Conservation (phyloP, 2,329 filamentous ascomycete species). For the Neofusicoccum sp. region DNA sequence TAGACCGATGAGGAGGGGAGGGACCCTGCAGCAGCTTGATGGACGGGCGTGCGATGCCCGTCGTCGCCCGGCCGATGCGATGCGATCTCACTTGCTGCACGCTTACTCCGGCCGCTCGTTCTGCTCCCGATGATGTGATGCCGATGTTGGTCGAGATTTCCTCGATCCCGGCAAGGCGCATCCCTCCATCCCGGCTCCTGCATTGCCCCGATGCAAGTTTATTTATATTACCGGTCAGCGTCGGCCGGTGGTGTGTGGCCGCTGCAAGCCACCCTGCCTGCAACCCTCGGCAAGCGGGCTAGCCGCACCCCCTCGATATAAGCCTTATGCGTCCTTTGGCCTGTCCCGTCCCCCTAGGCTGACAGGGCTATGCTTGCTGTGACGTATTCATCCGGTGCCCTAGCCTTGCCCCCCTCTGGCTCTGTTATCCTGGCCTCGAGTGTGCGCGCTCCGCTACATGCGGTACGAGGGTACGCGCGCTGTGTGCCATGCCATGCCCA, state of each 20-base stretch:
- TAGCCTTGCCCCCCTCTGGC: too few relatives aligned
- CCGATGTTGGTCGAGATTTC: neutral
- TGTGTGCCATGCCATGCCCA: too few relatives aligned
- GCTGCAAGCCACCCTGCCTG: neutral
- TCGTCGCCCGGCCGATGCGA: too few relatives aligned
- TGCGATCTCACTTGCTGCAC: neutral
- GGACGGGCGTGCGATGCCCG: neutral
- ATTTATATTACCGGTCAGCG: slow-evolving; percentile 16
- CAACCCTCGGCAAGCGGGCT: slow-evolving; percentile 1
- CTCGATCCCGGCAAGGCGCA: neutral
- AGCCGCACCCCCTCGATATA: neutral
- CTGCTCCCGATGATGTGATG: neutral
- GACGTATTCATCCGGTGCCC: slow-evolving; percentile 8
- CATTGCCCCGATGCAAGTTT: slow-evolving; percentile 4
- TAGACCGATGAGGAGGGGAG: neutral
- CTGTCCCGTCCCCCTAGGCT: neutral
- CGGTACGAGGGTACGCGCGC: neutral
- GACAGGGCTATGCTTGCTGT: neutral
- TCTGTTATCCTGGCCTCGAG: too few relatives aligned
- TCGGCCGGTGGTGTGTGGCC: neutral
- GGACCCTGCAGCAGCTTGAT: slow-evolving; percentile 10
- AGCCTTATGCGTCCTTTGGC: neutral
- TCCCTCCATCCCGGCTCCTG: neutral
- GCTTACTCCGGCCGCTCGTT: neutral
- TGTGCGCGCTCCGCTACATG: too few relatives aligned